Evolutionary conservation across 1,284 basidiomycete genomes (phyloP).

Genomic region (Phaffia rhodozyma): DNA sequence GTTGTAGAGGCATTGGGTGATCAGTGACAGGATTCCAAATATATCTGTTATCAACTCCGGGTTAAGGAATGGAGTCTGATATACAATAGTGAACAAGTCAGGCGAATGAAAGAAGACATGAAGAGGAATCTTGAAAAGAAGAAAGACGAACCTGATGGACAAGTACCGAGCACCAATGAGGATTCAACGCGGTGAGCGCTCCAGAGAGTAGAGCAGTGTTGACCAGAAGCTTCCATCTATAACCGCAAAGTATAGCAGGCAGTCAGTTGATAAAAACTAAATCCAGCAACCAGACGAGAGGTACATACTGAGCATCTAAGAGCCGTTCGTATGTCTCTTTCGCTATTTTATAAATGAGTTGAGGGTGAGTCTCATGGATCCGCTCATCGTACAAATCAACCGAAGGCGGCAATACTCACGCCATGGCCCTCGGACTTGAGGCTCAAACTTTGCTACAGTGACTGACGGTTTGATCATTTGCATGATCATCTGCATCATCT

Average conservation of each 20-base stretch:
- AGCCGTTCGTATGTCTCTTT: neutral
- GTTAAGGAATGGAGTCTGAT: conserved; percentile 14
- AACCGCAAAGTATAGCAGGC: neutral
- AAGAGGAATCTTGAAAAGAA: neutral
- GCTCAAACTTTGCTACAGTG: neutral
- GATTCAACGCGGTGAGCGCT: conserved; percentile 15
- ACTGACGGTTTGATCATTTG: neutral
- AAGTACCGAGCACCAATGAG: conserved; percentile 4
- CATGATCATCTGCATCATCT: no score
- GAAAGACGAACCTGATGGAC: conserved; percentile 1
- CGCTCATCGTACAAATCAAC: no score
- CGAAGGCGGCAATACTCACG: neutral
- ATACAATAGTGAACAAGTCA: neutral
- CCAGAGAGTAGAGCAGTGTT: conserved; percentile 27
- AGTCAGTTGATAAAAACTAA: no score
- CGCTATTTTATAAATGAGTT: no score
- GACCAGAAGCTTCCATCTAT: conserved; percentile 23
- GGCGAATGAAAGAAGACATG: neutral
- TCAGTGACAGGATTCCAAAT: conserved; percentile 2
- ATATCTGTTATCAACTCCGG: conserved; percentile 11
- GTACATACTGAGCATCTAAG: neutral
- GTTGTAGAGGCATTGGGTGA: neutral
- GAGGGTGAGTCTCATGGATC: no score
- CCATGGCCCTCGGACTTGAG: neutral
- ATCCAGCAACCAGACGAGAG: no score